Percentiles rank a stretch among this genome's conserved stretches.
phyloP scores from a whole-genome alignment of 2,329 filamentous ascomycete species.

The Septoria linicola region DNA sequence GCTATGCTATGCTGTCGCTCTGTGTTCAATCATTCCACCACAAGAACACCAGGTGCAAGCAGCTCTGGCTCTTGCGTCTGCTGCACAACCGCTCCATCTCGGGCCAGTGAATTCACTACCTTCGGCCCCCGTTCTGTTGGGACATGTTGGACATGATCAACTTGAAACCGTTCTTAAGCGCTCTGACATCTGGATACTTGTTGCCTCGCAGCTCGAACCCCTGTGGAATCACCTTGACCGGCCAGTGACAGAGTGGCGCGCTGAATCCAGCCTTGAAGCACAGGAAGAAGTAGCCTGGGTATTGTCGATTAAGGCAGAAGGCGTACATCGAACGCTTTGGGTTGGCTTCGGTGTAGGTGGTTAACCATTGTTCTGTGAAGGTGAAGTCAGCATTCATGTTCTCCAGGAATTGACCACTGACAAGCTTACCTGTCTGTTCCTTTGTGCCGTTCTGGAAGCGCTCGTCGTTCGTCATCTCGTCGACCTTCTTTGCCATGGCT shows the following conservation, averaged over 20 bases:
- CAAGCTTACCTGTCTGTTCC: slow-evolving; percentile 75
- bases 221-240: slow-evolving; percentile 86
- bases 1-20: too few relatives aligned
- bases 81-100: not conserved
- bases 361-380: slow-evolving; percentile 81
- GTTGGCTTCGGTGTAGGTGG: slow-evolving; percentile 93
- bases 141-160: slow-evolving; percentile 51
- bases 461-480: slow-evolving; percentile 91
- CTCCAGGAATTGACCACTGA: not conserved
- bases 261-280: slow-evolving; percentile 89
- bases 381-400: slow-evolving; percentile 11
- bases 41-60: not conserved
- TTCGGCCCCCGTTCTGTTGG: slow-evolving; percentile 22
- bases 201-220: slow-evolving; percentile 88
- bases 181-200: slow-evolving; percentile 90
- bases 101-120: not conserved
- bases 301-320: slow-evolving; percentile 90
- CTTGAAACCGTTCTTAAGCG: slow-evolving; percentile 97
- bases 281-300: slow-evolving; percentile 90
- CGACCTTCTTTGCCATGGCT: slow-evolving; percentile 95
- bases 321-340: slow-evolving; percentile 90
- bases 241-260: slow-evolving; percentile 73
- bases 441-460: slow-evolving; percentile 84
- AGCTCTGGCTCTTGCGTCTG: not conserved
- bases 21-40: too few relatives aligned